Conservation (phyloP, 352 stramenopile species). For the Globisporangium abappressorium region DNA sequence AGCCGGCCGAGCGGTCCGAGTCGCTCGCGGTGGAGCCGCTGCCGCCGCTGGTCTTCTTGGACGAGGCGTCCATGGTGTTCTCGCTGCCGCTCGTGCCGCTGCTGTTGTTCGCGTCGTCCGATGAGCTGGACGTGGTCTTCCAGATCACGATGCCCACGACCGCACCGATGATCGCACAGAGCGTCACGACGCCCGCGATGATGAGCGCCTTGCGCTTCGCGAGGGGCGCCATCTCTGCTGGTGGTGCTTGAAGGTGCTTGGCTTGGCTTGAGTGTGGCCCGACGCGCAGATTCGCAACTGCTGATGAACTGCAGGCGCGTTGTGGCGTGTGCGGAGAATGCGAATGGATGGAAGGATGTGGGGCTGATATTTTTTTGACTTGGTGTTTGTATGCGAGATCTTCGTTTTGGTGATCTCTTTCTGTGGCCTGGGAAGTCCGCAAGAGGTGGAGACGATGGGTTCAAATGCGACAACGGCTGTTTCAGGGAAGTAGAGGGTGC, state of each 20-base stretch:
- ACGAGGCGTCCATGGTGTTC: not conserved
- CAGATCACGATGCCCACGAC: constrained; percentile 44
- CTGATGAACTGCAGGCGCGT: not conserved
- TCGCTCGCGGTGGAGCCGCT: not conserved
- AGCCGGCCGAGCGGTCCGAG: constrained; percentile 22
- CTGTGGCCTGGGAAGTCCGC: not conserved
- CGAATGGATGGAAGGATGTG: not conserved
- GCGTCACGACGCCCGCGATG: constrained; percentile 34
- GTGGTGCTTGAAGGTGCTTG: not conserved
- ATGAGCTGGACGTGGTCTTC: constrained; percentile 30
- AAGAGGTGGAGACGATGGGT: not conserved
- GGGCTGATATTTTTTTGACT: constrained; percentile 7
- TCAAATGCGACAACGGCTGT: not conserved
- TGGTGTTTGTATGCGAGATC: not conserved
- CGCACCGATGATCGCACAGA: constrained; percentile 41
- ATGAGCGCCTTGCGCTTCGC: constrained; percentile 41
- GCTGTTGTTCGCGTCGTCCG: constrained; percentile 19
- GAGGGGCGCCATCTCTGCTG: constrained; percentile 9
- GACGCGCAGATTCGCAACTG: constrained; percentile 17
- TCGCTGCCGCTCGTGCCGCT: constrained; percentile 19
- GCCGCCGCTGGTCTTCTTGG: constrained; percentile 8
- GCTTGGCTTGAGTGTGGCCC: not conserved
- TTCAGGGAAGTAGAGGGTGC: not conserved
- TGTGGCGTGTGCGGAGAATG: not conserved
- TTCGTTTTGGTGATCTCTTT: constrained; percentile 6